phyloP scores from a whole-genome alignment of 1,139 yeast species.

The Nakaseomyces kungkrabaensis region DNA sequence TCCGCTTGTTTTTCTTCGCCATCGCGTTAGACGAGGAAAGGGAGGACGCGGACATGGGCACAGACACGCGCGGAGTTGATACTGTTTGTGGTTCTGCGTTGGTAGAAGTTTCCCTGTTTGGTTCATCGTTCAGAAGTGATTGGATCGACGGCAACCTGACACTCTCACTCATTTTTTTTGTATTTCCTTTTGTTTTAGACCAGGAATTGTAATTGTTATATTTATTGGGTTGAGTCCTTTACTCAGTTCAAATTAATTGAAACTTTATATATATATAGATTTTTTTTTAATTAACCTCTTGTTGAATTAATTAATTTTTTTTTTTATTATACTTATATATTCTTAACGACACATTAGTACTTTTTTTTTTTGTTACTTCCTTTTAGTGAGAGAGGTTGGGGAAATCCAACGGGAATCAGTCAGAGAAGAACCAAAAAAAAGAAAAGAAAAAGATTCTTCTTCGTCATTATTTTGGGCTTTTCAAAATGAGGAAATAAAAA shows the following conservation, averaged over 20 bases:
- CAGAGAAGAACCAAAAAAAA: too few species aligned
- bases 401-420: too few species aligned
- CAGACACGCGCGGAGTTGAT: not conserved
- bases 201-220: not conserved
- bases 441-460: too few species aligned
- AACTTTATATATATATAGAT: not conserved
- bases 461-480: too few species aligned
- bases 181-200: not conserved
- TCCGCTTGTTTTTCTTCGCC: conserved; percentile 14
- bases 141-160: conserved; percentile 2
- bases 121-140: conserved; percentile 1
- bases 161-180: not conserved
- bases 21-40: not conserved
- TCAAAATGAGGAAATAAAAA: too few species aligned
- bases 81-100: not conserved
- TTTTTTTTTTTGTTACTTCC: not conserved
- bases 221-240: not conserved
- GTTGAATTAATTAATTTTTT: too few species aligned
- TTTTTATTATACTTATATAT: too few species aligned
- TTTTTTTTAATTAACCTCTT: too few species aligned
- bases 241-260: too few species aligned
- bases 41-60: not conserved
- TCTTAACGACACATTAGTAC: too few species aligned
- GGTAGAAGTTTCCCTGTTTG: not conserved
- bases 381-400: too few species aligned